These are phyloP conservation scores for Tylopilus sp. DNA, from an alignment of 768 basidiomycete species.

Conservation along the genomic window DNA sequence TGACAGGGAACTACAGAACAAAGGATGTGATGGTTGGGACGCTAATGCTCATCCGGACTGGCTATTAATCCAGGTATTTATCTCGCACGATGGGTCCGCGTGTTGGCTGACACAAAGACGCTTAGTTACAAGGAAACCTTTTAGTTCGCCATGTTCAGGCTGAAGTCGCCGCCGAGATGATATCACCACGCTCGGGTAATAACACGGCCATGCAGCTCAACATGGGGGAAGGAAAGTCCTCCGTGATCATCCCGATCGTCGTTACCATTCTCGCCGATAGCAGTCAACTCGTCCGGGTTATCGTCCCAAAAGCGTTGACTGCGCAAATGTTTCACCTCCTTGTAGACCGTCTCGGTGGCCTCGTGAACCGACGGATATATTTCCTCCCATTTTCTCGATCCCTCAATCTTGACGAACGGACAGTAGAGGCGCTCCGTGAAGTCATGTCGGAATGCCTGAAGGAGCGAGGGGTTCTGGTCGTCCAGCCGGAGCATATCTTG, in stretches of 20 bases:
- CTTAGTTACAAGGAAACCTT: constrained; percentile 45
- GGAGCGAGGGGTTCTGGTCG: constrained; percentile 42
- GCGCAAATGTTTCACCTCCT: constrained; percentile 51
- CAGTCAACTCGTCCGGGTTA: constrained; percentile 37
- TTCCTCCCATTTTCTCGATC: constrained; percentile 49
- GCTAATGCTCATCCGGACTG: constrained; percentile 38
- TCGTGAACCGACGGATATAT: constrained; percentile 46
- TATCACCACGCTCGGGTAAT: constrained; percentile 31
- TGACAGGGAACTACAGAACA: constrained; percentile 8
- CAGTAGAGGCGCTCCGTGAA: constrained; percentile 23
- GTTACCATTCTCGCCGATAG: constrained; percentile 41
- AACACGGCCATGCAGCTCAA: constrained; percentile 47
- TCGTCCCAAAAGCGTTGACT: constrained; percentile 38
- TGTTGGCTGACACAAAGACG: background rate
- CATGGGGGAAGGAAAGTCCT: background rate
- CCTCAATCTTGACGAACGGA: constrained; percentile 15
- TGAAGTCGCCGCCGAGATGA: constrained; percentile 45
- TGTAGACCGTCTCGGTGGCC: constrained; percentile 39
- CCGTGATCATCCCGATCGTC: constrained; percentile 44
- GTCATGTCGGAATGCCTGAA: constrained; percentile 39
- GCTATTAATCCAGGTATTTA: constrained; percentile 43
- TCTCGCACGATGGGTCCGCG: background rate
- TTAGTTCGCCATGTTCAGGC: constrained; percentile 41
- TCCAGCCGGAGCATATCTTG: constrained; percentile 53
- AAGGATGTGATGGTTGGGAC: constrained; percentile 14